A percentile compares a stretch with the other conserved stretches of the same genome.
Conservation (phyloP, 2,329 filamentous ascomycete genomes). For the Pseudogymnoascus sp. region DNA sequence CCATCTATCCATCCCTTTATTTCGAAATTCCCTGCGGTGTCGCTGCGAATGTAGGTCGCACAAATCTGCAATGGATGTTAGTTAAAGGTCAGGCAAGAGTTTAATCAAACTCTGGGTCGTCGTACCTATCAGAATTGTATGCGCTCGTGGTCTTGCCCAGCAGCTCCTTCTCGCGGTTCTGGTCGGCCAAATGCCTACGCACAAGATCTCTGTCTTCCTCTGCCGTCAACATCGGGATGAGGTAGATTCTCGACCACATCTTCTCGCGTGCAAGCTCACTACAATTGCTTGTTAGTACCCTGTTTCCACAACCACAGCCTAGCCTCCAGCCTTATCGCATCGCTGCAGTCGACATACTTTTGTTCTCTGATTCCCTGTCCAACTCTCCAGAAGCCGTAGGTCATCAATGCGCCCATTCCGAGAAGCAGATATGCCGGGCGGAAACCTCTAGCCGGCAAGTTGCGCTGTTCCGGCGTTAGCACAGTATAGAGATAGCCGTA, state of each 20-base stretch:
- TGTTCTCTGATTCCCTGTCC: constrained; percentile 79
- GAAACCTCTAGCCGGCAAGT: constrained; percentile 86
- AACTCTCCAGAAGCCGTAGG: constrained; percentile 83
- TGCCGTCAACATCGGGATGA: constrained; percentile 88
- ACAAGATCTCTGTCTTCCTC: constrained; percentile 96
- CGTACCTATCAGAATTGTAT: constrained; percentile 83
- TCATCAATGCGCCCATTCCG: constrained; percentile 70
- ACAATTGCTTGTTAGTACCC: constrained; percentile 10
- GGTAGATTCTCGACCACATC: constrained; percentile 94
- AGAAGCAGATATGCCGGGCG: constrained; percentile 71
- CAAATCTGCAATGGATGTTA: constrained; percentile 47
- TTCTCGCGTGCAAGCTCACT: constrained; percentile 95
- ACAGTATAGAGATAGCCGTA: not conserved
- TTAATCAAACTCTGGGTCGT: constrained; percentile 2
- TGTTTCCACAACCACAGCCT: not conserved
- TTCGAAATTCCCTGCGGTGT: constrained; percentile 42
- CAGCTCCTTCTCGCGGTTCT: constrained; percentile 83
- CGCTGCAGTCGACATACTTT: constrained; percentile 55
- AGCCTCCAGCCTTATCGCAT: not conserved
- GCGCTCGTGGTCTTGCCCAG: constrained; percentile 75
- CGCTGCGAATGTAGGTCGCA: constrained; percentile 70
- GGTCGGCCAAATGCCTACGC: constrained; percentile 74
- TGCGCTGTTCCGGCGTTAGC: constrained; percentile 52
- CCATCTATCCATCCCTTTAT: not conserved
- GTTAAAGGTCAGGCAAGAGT: constrained; percentile 12